A percentile compares a stretch with the other conserved stretches of the same genome.
These are phyloP conservation scores for Aureobasidium sp. DNA, from an alignment of 2,329 filamentous ascomycete genomes.

Conservation along the genomic window DNA sequence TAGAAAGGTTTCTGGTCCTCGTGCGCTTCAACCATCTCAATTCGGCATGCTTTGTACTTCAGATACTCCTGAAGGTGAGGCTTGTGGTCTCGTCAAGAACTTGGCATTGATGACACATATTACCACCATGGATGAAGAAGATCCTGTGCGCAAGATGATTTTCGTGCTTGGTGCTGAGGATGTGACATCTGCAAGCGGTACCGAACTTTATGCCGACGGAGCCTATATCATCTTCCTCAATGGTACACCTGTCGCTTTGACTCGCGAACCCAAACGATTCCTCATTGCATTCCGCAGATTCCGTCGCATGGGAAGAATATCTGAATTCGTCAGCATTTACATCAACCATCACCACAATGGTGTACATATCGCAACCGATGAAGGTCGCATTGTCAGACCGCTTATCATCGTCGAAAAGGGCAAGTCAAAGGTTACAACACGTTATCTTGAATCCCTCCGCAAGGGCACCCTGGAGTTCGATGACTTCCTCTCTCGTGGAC, in stretches of 20 bases:
- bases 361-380: conserved; percentile 93
- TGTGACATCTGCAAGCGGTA: conserved; percentile 71
- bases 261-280: conserved; percentile 79
- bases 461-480: conserved; percentile 84
- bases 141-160: conserved; percentile 77
- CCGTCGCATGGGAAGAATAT: conserved; percentile 82
- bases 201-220: conserved; percentile 77
- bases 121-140: conserved; percentile 92
- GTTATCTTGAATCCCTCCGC: conserved; percentile 74
- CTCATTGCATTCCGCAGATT: conserved; percentile 77
- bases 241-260: conserved; percentile 85
- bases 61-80: conserved; percentile 97
- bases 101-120: conserved; percentile 98
- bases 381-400: conserved; percentile 91
- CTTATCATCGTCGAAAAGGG: conserved; percentile 91
- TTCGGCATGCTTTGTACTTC: conserved; percentile 98
- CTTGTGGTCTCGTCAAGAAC: conserved; percentile 96
- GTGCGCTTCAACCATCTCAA: conserved; percentile 92
- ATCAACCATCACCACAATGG: conserved; percentile 89
- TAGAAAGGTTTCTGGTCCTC: conserved; percentile 87
- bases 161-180: conserved; percentile 81
- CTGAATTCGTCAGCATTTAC: conserved; percentile 93
- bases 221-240: conserved; percentile 92
- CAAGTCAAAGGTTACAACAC: conserved; percentile 69
- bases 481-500: conserved; percentile 80